Evolutionary conservation across 345 rosid species (phyloP), one percentile per base, ranked within the genome.

Genomic region (Eucalyptus sp.): DNA sequence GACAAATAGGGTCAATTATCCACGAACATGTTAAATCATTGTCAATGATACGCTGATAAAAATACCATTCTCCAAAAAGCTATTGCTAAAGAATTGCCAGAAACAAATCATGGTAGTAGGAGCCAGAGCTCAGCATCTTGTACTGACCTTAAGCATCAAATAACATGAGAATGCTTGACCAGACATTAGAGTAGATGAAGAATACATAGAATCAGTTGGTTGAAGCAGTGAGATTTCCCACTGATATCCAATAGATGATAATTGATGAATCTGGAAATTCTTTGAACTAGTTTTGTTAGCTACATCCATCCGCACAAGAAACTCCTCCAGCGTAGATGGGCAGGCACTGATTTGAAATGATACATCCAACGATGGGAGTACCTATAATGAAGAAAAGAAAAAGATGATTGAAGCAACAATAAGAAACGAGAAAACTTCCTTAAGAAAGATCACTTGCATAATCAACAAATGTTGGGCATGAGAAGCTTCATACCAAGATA

Each of bases 171-270:
- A 86, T 89, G 97, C 97, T 93, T 98, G 97, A 90, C 97, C 99
- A 91, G 98, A 92, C 89, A 93, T 91, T 90, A 98, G 87, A 90
- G 94, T 90, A 64, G 93, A 91, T 83, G 96, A 93, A 91, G 97
- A 94, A 91, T 94, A 91, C 91, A 94, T 91, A 88, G 94, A 48
- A 89, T 94, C 96, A 89, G 92, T 93, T 84, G 96, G 94, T 90
- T 96, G 96, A 90, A 96, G 97, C 93, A 94, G 92, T 41, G 96
- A 96, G 91, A 98, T 94, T 87, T 96, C 96, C 97, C 99, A 98
- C 62, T 94, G 95, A 87, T 88, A 84, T 89, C 99, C 99, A 92
- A 95, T 92, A 88, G 96, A 90, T 88, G 99, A 96, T 91, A 98
- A 88, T 92, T 97, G 99, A 87, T 90, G 92, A 90, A 98, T 90